Evolutionary conservation across 371 early-diverging fungal species (phyloP), one percentile per base, ranked within the genome.

Genomic region (Syncephalastrum racemosum): DNA sequence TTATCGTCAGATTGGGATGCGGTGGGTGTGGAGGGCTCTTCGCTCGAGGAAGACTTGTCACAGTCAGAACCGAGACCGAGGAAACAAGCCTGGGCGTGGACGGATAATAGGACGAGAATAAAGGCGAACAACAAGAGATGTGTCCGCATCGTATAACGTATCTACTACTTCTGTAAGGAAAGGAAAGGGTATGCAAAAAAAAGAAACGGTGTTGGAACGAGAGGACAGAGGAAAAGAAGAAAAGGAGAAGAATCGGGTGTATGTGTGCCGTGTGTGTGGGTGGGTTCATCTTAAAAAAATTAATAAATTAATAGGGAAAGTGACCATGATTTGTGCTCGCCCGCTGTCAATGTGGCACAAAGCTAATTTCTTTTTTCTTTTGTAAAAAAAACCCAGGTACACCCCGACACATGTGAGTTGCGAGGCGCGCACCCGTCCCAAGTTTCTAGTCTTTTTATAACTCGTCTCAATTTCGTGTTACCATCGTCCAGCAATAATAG

Each of bases 31-130:
- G 53, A 31, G 2, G 39, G 18, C 4, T 53, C 45, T 1, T 41
- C 47, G 15, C 46, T 46, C 24, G 49, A 22, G 24, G 49, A 24
- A 22, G 49, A 22, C 49, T 48, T 23, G 16, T 50, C 52, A 20
- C 55, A 56, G 5, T 56, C 52, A 50, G 54, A 48, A 19, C 46
- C 36, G 14, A 40, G 19, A 5, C 46, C 57, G 13, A 57, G 49
- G 42, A 61, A 16, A 14, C 62, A 44, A 10, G 55, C 63, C 41
- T 63, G 54, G 8, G 40, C 50, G n/a, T 54, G 43, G n/a, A 40
- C 47, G 8, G 63, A 54, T 4, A 58, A 25, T 13, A 63, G 45
- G 14, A 47, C 50, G 22, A 63, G 13, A 22, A 56, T 22, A 27
- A 53, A 50, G 7, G 50, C 43, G 13, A 56, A 46, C 52, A 61